Evolutionary conservation across 2,329 filamentous ascomycete species (phyloP), one percentile per base, ranked within the genome.

Genomic region (Epichloe gansuensis): DNA sequence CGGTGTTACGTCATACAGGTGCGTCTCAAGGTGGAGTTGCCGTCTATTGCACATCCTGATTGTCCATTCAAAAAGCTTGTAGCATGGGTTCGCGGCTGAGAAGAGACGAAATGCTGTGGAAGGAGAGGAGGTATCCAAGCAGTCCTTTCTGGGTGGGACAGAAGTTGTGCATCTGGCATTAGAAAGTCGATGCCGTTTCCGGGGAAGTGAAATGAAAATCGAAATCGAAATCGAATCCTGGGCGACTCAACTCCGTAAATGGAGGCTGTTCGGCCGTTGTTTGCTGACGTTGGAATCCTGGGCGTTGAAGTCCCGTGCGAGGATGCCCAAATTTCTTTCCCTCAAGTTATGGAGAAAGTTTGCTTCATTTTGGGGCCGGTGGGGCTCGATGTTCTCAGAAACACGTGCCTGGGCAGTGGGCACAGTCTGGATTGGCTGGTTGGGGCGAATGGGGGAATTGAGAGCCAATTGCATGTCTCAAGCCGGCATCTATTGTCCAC

Each of bases 71-170:
- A 17, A 39, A 27, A 13, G 21, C 5, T 25, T 44, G 48, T 44
- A 44, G 53, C 54, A 52, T 45, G 48, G 49, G 44, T 51, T 52
- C 38, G 17, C 42, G 51, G 48, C 50, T 46, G 49, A 45, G 35
- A 36, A 57, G 59, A 59, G 60, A 62, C 57, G 58, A 61, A 23
- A 58, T 55, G 42, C 52, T 55, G 60, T 60, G 51, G 11, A 17
- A 45, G 44, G 31, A 15, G 41, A 43, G 25, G 41, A 43, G 25
- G 21, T 31, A 31, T 31, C 15, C n/a, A 35, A 43, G 25, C 25
- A 43, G 25, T 21, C n/a, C 17, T 35, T 21, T 21, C 27, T 25
- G n/a, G 21, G 31, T 25, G 34, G 12, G 27, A 49, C 9, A 8
- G 12, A 40, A 23, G 35, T 5, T 17, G 34, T 35, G 31, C 9